Conservation (phyloP, 495 filamentous ascomycete species). For the Penicillium coprophilum region DNA sequence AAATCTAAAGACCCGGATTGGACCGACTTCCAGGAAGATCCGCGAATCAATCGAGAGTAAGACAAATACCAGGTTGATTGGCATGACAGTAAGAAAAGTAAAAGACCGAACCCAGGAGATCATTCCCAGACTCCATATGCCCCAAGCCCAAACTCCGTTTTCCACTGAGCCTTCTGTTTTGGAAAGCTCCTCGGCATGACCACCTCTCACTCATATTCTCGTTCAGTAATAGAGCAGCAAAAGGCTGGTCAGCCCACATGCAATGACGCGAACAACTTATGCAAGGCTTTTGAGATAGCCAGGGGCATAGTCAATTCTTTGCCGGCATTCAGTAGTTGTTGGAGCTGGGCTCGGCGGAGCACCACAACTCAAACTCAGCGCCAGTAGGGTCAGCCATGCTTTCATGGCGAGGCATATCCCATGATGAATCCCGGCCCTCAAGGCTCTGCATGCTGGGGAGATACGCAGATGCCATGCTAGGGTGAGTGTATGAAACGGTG, state of each 20-base stretch:
- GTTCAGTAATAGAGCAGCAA: conserved; percentile 5
- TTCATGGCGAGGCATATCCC: conserved; percentile 8
- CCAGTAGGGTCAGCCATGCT: background rate
- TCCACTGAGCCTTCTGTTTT: conserved; percentile 10
- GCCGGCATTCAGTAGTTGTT: background rate
- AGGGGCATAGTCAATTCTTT: background rate
- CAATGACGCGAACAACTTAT: background rate
- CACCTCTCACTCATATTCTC: conserved; percentile 4
- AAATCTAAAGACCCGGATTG: conserved; percentile 5
- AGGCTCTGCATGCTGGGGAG: conserved; percentile 13
- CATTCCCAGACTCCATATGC: background rate
- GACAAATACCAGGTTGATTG: background rate
- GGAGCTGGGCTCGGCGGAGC: background rate
- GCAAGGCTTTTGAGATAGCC: background rate
- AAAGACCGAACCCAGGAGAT: background rate
- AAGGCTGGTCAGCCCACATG: conserved; percentile 10
- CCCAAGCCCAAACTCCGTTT: conserved; percentile 7
- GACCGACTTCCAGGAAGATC: background rate
- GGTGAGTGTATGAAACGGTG: conserved; percentile 9
- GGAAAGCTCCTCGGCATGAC: conserved; percentile 16
- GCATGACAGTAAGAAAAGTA: background rate
- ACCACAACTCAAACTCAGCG: conserved; percentile 18
- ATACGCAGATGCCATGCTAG: background rate
- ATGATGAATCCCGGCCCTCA: conserved; percentile 9
- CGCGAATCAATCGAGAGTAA: background rate